Conservation (phyloP, 2,329 filamentous ascomycete genomes). For the Sclerotinia borealis region DNA sequence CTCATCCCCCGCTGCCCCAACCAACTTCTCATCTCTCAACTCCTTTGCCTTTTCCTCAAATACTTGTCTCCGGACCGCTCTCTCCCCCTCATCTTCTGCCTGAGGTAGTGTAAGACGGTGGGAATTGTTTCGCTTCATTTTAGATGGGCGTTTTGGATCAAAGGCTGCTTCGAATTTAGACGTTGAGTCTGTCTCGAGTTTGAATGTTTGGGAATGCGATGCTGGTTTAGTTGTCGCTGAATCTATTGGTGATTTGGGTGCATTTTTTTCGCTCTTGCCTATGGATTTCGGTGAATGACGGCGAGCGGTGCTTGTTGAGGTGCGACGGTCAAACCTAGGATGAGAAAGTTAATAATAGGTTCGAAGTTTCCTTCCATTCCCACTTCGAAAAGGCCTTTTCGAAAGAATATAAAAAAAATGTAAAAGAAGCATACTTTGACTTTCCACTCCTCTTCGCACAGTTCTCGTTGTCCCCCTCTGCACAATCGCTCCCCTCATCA, state of each 20-base stretch:
- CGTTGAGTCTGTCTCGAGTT: background rate
- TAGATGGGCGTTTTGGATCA: slow-evolving; percentile 12
- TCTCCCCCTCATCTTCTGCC: slow-evolving; percentile 38
- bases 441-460: background rate
- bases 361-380: background rate
- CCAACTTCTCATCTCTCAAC: slow-evolving; percentile 48
- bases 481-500: slow-evolving; percentile 24
- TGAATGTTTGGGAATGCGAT: background rate
- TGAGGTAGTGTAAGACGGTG: slow-evolving; percentile 25
- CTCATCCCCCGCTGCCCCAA: slow-evolving; percentile 29
- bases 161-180: background rate
- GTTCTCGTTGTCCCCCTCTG: slow-evolving; percentile 19
- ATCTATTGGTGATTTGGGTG: background rate
- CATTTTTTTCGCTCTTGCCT: background rate
- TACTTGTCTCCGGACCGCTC: slow-evolving; percentile 40
- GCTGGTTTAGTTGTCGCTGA: background rate
- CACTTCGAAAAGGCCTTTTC: background rate
- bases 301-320: slow-evolving; percentile 3
- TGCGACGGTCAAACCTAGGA: background rate
- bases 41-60: slow-evolving; percentile 49
- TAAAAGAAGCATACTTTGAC: background rate
- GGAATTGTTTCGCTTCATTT: slow-evolving; percentile 21
- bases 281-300: background rate
- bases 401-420: background rate
- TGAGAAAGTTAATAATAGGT: background rate